Evolutionary conservation across 2,329 filamentous ascomycete genomes (phyloP).

Genomic region (Aschersonia sp.): DNA sequence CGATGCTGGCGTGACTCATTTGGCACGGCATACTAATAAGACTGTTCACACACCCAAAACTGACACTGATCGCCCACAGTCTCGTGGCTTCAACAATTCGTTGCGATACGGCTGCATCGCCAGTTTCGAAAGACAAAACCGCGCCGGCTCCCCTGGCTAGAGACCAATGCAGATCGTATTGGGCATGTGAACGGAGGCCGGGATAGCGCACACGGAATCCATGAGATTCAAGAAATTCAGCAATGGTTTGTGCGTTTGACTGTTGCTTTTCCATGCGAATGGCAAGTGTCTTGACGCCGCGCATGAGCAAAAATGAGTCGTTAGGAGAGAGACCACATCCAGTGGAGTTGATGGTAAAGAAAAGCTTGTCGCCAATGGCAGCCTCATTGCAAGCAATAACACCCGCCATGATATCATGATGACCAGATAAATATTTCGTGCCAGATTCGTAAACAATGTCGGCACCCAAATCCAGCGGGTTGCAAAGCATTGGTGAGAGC

Average conservation of each 20-base stretch:
- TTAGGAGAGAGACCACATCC: conserved; percentile 91
- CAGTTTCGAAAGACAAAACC: conserved; percentile 92
- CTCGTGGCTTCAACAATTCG: conserved; percentile 87
- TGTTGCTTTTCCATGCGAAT: conserved; percentile 99
- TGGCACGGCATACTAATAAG: conserved; percentile 98
- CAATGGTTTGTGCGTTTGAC: conserved; percentile 77
- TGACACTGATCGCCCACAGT: conserved; percentile 90
- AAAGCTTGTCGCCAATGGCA: conserved; percentile 73
- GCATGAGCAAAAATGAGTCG: conserved; percentile 89
- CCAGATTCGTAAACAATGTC: conserved; percentile 97
- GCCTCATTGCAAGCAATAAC: conserved; percentile 84
- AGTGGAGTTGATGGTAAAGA: conserved; percentile 93
- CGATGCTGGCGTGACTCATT: conserved; percentile 98
- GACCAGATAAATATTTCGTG: conserved; percentile 93
- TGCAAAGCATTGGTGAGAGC: conserved; percentile 88
- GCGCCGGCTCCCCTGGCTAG: conserved; percentile 91
- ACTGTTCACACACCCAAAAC: conserved; percentile 96
- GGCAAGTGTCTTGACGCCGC: conserved; percentile 89
- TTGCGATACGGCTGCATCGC: conserved; percentile 69
- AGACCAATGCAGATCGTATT: conserved; percentile 91
- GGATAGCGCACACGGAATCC: conserved; percentile 95
- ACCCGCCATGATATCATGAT: conserved; percentile 98
- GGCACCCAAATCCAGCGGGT: conserved; percentile 85
- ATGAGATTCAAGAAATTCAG: conserved; percentile 76
- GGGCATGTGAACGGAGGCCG: conserved; percentile 84